Conservation (phyloP, 257 asterid species). For the Orobanche coerulescens region DNA sequence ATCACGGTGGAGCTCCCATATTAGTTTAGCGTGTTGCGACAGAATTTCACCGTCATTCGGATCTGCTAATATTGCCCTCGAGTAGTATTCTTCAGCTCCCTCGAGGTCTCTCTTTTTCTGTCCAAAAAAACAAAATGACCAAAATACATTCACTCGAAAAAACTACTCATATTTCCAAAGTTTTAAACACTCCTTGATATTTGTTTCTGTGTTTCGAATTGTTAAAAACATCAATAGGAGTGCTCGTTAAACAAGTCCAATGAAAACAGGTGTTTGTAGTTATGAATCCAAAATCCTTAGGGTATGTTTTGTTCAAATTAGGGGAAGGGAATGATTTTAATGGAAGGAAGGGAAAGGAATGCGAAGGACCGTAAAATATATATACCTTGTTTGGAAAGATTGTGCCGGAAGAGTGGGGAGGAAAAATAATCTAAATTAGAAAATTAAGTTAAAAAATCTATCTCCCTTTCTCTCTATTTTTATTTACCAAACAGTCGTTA, state of each 20-base stretch:
- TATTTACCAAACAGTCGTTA: too few species aligned
- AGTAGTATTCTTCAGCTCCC: slow-evolving; percentile 74
- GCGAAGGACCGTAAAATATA: too few species aligned
- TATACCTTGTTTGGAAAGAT: too few species aligned
- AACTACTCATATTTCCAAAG: too few species aligned
- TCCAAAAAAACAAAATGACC: not conserved
- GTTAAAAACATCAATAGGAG: not conserved
- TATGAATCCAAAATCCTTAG: too few species aligned
- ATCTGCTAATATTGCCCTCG: slow-evolving; percentile 74
- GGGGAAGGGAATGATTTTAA: too few species aligned
- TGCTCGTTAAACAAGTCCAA: not conserved
- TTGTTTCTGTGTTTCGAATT: not conserved
- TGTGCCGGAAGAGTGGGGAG: too few species aligned
- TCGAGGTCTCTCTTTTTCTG: slow-evolving; percentile 53
- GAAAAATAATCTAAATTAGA: too few species aligned
- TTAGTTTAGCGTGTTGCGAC: slow-evolving; percentile 55
- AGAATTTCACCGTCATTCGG: slow-evolving; percentile 74
- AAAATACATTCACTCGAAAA: not conserved
- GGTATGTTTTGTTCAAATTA: too few species aligned
- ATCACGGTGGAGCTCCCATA: slow-evolving; percentile 72
- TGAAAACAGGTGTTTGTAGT: not conserved
- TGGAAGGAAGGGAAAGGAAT: too few species aligned
- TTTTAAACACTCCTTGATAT: not conserved
- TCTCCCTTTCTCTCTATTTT: too few species aligned
- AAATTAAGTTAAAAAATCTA: too few species aligned